Conservation (phyloP, 306 rosid species). For the Trifolium dubium region DNA sequence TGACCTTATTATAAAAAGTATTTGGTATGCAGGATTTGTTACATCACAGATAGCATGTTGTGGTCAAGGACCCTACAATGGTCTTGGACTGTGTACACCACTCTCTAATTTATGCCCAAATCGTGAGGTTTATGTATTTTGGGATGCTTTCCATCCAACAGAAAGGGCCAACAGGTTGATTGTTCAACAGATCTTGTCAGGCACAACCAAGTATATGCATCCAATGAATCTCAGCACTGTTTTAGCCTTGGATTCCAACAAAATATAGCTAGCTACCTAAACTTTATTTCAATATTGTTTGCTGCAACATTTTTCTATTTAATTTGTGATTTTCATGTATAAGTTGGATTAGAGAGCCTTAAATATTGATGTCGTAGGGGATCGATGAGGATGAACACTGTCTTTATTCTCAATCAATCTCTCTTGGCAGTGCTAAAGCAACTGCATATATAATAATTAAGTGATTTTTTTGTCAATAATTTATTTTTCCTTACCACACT, state of each 20-base stretch:
- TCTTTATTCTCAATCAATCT: slow-evolving; percentile 12
- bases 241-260: slow-evolving; percentile 63
- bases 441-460: slow-evolving; percentile 1
- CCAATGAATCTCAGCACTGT: slow-evolving; percentile 90
- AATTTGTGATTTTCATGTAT: slow-evolving; percentile 16
- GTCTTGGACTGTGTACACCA: slow-evolving; percentile 66
- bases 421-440: not conserved
- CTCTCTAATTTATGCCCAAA: slow-evolving; percentile 68
- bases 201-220: slow-evolving; percentile 63
- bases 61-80: slow-evolving; percentile 87
- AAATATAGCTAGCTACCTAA: slow-evolving; percentile 23
- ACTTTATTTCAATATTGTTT: not conserved
- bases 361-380: not conserved
- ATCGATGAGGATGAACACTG: not conserved
- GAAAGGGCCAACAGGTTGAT: slow-evolving; percentile 58
- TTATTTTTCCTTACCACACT: not conserved
- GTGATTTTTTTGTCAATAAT: not conserved
- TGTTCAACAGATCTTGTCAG: slow-evolving; percentile 48
- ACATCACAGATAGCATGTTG: slow-evolving; percentile 80
- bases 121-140: slow-evolving; percentile 67
- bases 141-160: slow-evolving; percentile 86
- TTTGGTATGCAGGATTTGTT: slow-evolving; percentile 59
- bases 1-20: not conserved
- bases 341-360: not conserved
- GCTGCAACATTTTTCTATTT: not conserved